phyloP scores from a whole-genome alignment of 305 asterid genomes.

The Galium porrigens region DNA sequence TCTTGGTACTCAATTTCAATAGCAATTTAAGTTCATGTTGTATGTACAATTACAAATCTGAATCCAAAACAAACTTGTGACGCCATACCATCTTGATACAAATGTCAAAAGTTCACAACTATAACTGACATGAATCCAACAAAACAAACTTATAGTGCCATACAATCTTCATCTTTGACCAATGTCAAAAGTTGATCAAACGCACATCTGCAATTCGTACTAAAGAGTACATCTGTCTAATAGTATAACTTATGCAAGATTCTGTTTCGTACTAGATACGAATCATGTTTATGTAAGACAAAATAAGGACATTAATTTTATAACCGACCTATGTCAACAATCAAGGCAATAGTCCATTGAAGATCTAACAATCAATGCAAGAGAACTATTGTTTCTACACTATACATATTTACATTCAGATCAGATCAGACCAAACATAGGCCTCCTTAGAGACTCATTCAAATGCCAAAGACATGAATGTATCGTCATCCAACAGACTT shows the following conservation, averaged over 20 bases:
- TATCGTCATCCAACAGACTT: constrained; percentile 55
- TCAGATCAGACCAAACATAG: neutral
- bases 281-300: neutral
- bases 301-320: neutral
- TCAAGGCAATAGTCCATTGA: neutral
- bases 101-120: neutral
- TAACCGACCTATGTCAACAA: constrained; percentile 3
- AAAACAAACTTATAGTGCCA: neutral
- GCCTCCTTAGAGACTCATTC: constrained; percentile 24
- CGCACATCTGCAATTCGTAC: neutral
- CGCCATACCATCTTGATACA: neutral
- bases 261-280: neutral
- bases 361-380: neutral
- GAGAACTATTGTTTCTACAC: neutral
- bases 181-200: neutral
- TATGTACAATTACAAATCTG: too few species aligned
- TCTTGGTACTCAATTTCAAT: too few species aligned
- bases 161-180: neutral
- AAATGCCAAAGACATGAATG: constrained; percentile 65
- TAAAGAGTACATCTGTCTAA: neutral
- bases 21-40: too few species aligned
- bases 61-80: too few species aligned
- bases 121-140: neutral
- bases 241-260: neutral
- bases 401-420: constrained; percentile 15